phyloP scores from a whole-genome alignment of 805 yeast species.

The Cyberlindnera veronae region DNA sequence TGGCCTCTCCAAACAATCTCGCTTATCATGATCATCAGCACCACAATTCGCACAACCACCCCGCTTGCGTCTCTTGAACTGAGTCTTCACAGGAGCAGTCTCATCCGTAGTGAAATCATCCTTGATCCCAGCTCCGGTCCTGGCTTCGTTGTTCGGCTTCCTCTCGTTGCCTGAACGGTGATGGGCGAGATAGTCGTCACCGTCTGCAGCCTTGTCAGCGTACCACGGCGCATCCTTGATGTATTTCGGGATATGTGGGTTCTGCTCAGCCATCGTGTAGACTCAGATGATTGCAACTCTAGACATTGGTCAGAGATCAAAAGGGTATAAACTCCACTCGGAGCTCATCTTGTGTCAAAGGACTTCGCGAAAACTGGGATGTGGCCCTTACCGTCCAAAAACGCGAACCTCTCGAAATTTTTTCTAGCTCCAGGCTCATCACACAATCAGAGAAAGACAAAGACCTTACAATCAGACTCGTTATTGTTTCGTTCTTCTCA shows the following conservation, averaged over 20 bases:
- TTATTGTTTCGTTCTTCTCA: neutral
- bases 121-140: slow-evolving; percentile 52
- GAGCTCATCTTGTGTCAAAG: too few relatives aligned
- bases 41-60: slow-evolving; percentile 61
- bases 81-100: neutral
- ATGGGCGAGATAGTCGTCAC: slow-evolving; percentile 50
- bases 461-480: too few relatives aligned
- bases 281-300: too few relatives aligned
- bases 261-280: slow-evolving; percentile 17
- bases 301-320: too few relatives aligned
- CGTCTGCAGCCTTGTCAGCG: slow-evolving; percentile 18
- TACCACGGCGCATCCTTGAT: slow-evolving; percentile 43
- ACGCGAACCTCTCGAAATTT: neutral
- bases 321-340: neutral
- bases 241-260: slow-evolving; percentile 38
- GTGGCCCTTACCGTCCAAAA: neutral
- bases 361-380: neutral
- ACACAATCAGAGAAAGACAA: too few relatives aligned
- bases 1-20: slow-evolving; percentile 60
- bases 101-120: slow-evolving; percentile 40
- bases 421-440: neutral
- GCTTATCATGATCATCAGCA: slow-evolving; percentile 40
- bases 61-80: slow-evolving; percentile 21
- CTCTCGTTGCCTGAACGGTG: slow-evolving; percentile 38
- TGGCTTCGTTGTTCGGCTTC: slow-evolving; percentile 45